Conservation (phyloP, 495 filamentous ascomycete genomes). For the Annulohypoxylon bovei region DNA sequence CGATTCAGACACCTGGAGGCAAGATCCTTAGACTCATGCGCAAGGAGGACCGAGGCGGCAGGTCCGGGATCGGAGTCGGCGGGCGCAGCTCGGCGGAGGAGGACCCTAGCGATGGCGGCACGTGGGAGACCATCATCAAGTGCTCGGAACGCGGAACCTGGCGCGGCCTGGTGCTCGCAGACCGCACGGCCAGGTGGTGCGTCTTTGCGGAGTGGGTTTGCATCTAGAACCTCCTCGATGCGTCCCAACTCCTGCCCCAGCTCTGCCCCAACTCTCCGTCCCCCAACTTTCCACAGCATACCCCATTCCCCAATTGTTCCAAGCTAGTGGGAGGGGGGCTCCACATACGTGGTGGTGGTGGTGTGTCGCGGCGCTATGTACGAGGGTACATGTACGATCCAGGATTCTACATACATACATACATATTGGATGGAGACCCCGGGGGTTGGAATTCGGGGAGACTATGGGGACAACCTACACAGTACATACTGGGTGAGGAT, state of each 20-base stretch:
- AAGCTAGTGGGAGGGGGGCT: not conserved
- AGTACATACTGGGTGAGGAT: not conserved
- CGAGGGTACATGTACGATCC: not conserved
- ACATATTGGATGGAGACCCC: not conserved
- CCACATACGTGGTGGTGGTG: not conserved
- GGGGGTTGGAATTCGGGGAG: not conserved
- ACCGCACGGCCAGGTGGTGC: slow-evolving; percentile 96
- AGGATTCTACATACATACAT: not conserved
- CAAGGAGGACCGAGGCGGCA: slow-evolving; percentile 77
- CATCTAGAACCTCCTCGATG: slow-evolving; percentile 14
- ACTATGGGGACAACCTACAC: not conserved
- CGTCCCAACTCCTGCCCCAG: not conserved
- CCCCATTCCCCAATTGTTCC: not conserved
- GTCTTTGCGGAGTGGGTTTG: slow-evolving; percentile 97
- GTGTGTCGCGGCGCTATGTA: not conserved
- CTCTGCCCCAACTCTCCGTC: not conserved
- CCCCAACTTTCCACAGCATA: not conserved
- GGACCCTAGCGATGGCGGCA: slow-evolving; percentile 75
- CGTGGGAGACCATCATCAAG: slow-evolving; percentile 99
- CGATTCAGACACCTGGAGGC: slow-evolving; percentile 93
- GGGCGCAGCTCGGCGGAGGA: slow-evolving; percentile 59
- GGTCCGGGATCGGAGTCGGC: slow-evolving; percentile 51
- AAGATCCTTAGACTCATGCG: slow-evolving; percentile 92
- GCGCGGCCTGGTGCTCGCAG: slow-evolving; percentile 92
- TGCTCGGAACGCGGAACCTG: slow-evolving; percentile 90